Base-by-base conservation (phyloP, 2,329 filamentous ascomycete genomes). In the Ophiosphaerella herpotricha region DNA sequence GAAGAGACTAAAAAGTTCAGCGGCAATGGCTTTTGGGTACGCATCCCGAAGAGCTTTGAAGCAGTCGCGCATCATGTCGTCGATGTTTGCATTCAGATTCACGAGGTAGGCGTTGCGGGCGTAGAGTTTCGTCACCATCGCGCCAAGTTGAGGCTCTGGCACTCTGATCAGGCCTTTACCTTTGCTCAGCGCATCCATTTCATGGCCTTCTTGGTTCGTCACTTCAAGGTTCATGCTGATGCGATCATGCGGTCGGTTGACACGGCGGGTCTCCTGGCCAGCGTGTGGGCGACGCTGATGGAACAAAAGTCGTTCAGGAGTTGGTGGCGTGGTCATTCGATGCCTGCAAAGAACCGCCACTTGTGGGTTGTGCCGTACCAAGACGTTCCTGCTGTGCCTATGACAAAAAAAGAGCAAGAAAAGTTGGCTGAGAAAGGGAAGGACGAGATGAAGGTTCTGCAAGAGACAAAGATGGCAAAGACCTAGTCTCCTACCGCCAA, bases 171-270 rank as follows among this genome's bases (percentile, higher is more conserved):
- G 13, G 16, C 12, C 7, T 45, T 37, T 9, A 45, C 42, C 8
- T 45, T 45, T 24, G 34, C 34, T 18, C 18, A 45, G 34, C 42
- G 42, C n/a, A 45, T 45, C n/a, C 24, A 45, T n/a, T 21, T 36
- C 8, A 38, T 45, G 33, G 8, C 34, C 6, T 18, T 37, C 8
- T 21, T 45, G 8, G 1, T 45, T 7, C 34, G 34, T n/a, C 23
- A 29, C 7, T 45, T 37, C 34, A 45, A 45, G 24, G 37, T 45
- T 26, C 8, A 14, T 12, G 42, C 42, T 4, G 37, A 45, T 11
- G 8, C 26, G 5, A 34, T 38, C 34, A 45, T 45, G 42, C 12
- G 18, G n/a, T 31, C 33, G 21, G 16, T 16, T n/a, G 13, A 29
- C 5, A 45, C 33, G 11, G 8, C 13, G 34, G 11, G 26, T 13